Evolutionary conservation across 1,139 yeast species (phyloP).

Genomic region (Scheffersomyces segobiensis): DNA sequence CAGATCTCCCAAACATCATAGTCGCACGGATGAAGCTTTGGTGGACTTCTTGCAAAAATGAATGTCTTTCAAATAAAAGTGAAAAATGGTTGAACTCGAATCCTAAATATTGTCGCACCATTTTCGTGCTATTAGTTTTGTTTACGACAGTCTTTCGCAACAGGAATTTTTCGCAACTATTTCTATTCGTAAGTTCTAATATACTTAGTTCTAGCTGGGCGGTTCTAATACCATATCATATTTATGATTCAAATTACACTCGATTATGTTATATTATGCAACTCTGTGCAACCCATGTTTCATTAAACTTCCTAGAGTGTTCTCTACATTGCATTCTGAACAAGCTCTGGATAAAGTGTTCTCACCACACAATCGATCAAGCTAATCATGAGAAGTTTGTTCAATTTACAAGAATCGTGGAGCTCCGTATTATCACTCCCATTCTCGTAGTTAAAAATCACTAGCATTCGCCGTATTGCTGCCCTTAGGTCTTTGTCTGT

Average conservation of each 20-base stretch:
- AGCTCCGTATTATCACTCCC: constrained; percentile 6
- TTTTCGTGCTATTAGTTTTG: not conserved
- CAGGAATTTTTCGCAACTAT: not conserved
- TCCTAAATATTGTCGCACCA: not conserved
- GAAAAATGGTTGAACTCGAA: not conserved
- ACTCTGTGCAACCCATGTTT: not conserved
- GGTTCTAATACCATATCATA: too few relatives aligned
- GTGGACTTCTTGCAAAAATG: not conserved
- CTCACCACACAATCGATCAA: constrained; percentile 31
- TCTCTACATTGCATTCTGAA: not conserved
- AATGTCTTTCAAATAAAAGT: too few relatives aligned
- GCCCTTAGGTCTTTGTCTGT: constrained; percentile 15
- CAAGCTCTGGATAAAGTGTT: constrained; percentile 29
- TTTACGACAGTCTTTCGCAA: not conserved
- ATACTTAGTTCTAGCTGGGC: not conserved
- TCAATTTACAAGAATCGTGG: constrained; percentile 20
- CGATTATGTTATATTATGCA: not conserved
- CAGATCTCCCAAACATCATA: not conserved
- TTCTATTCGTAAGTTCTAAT: not conserved
- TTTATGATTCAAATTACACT: not conserved
- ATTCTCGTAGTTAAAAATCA: constrained; percentile 20
- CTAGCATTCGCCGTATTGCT: constrained; percentile 18
- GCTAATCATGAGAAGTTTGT: constrained; percentile 30
- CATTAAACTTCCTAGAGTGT: not conserved
- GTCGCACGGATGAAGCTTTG: not conserved